Evolutionary conservation across 2,329 filamentous ascomycete species (phyloP).

Genomic region (Westerdykella sp.): DNA sequence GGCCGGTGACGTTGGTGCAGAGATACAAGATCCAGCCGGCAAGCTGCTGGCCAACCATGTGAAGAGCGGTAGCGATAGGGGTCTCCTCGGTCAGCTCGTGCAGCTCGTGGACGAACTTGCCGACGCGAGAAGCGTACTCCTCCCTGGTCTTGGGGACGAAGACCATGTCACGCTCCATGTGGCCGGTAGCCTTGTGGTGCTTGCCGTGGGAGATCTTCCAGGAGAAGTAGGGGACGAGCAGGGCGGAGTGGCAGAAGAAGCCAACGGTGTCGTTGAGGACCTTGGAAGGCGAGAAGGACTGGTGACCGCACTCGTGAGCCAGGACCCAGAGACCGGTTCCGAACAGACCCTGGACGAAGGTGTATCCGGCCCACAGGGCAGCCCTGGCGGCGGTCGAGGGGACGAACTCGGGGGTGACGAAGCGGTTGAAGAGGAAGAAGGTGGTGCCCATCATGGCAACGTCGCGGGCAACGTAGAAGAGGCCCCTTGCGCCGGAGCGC

Average conservation of each 20-base stretch:
- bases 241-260: conserved; percentile 80
- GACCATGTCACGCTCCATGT: conserved; percentile 98
- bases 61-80: conserved; percentile 69
- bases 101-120: conserved; percentile 72
- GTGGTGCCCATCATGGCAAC: conserved; percentile 63
- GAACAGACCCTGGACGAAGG: conserved; percentile 83
- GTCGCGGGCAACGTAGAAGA: conserved; percentile 82
- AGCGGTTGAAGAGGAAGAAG: conserved; percentile 86
- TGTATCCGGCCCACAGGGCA: conserved; percentile 61
- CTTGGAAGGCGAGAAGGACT: conserved; percentile 91
- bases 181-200: conserved; percentile 98
- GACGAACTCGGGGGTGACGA: conserved; percentile 76
- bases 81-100: conserved; percentile 91
- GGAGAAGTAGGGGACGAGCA: conserved; percentile 95
- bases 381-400: conserved; percentile 62
- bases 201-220: conserved; percentile 99
- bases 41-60: conserved; percentile 78
- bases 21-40: conserved; percentile 93
- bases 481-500: conserved; percentile 68
- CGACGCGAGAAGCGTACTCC: conserved; percentile 68
- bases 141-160: conserved; percentile 92
- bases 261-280: conserved; percentile 85
- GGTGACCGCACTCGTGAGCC: conserved; percentile 96
- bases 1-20: conserved; percentile 84
- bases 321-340: conserved; percentile 93